Evolutionary conservation across 75 land plant genomes (phyloP).

Genomic region (Gnetum montanum): DNA sequence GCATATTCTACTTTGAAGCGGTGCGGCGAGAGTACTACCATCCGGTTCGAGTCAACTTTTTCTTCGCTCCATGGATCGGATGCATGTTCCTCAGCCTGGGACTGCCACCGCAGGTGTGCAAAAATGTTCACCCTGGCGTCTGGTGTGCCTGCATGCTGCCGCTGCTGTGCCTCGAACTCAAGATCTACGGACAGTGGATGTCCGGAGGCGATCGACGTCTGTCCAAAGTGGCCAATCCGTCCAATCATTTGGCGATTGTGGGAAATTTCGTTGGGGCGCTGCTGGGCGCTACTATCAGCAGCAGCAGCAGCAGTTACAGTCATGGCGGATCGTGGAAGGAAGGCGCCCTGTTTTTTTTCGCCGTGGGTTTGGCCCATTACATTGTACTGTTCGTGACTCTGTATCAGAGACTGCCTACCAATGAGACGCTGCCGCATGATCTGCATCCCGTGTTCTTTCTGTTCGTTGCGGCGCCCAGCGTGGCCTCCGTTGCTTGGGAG

Average conservation of each 20-base stretch:
- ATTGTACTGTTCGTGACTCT: constrained; percentile 62
- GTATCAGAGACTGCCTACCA: constrained; percentile 45
- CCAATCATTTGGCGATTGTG: constrained; percentile 48
- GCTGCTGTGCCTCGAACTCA: constrained; percentile 44
- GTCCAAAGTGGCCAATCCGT: constrained; percentile 53
- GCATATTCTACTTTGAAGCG: constrained; percentile 75
- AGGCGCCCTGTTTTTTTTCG: constrained; percentile 34
- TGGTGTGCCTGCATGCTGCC: constrained; percentile 81
- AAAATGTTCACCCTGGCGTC: constrained; percentile 20
- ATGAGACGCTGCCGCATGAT: constrained; percentile 29
- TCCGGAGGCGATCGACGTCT: constrained; percentile 39
- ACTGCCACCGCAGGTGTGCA: constrained; percentile 40
- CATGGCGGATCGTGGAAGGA: too few species aligned
- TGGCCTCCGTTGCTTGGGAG: constrained; percentile 56
- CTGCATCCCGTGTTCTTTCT: constrained; percentile 61
- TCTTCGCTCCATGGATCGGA: constrained; percentile 84
- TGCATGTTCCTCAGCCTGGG: constrained; percentile 55
- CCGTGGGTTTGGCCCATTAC: constrained; percentile 56
- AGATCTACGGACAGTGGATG: constrained; percentile 69
- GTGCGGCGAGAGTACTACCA: constrained; percentile 78
- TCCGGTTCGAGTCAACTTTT: constrained; percentile 78
- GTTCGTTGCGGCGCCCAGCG: constrained; percentile 55
- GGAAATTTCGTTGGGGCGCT: constrained; percentile 44
- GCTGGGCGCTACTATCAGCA: constrained; percentile 29
- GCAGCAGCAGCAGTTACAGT: too few species aligned